Evolutionary conservation across 306 rosid species (phyloP), one percentile per base, ranked within the genome.

Genomic region (Heteromeles arbutifolia): DNA sequence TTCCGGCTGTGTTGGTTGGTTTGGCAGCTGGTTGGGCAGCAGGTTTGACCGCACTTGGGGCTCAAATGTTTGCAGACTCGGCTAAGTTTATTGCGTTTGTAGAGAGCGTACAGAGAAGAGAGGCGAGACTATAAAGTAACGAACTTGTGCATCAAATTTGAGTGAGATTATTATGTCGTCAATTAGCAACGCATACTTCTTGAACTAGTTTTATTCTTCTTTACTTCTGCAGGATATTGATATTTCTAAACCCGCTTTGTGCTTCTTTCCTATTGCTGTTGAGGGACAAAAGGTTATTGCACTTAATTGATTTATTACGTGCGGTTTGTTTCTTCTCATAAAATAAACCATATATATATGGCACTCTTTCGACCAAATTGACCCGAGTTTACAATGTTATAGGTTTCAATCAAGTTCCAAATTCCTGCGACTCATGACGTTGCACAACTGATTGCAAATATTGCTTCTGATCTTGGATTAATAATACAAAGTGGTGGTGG

Each of bases 381-480:
- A 87, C 73, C 61, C 71, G 63, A 72, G 74, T 37, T 26, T 71
- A 68, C 74, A 21, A 62, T 74, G 72, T 59, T 87, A 25, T 76
- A 92, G 98, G 86, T 92, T 58, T 78, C 89, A 44, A 62, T 88
- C 70, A 90, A 86, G 84, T 90, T 94, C 79, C 93, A 87, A 83
- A 72, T 90, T 81, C 96, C 97, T 80, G 82, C 91, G 21, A 83
- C 86, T 13, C 85, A 95, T 88, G 96, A 94, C 70, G 73, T 81
- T 65, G 69, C 97, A 26, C 92, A 86, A 67, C 86, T 94, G 85
- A 81, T 94, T 81, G 90, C 91, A 67, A 87, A 81, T 77, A 86
- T 94, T 69, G 86, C 85, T 82, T 82, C 93, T 24, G 78, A 80
- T 74, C 93, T 94, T 68, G 98, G 98, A 67, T 75, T 82, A 71